phyloP scores from a whole-genome alignment of 2,329 filamentous ascomycete species.

The Fusarium marasasianum region DNA sequence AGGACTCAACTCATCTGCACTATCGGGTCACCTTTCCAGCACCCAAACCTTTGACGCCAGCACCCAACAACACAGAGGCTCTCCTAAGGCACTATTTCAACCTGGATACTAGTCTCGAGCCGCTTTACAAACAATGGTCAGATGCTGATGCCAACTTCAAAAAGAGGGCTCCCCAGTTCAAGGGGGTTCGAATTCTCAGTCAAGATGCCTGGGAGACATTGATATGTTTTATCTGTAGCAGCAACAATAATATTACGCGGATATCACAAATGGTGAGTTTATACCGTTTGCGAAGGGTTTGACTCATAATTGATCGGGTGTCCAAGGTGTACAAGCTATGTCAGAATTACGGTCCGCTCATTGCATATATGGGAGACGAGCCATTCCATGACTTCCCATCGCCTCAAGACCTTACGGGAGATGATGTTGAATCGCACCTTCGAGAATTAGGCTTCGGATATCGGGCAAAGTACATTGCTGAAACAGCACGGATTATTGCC shows the following conservation, averaged over 20 bases:
- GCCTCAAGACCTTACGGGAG: constrained; percentile 75
- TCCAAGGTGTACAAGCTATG: constrained; percentile 86
- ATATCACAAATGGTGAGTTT: constrained; percentile 88
- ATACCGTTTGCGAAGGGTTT: not conserved
- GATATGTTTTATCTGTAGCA: constrained; percentile 96
- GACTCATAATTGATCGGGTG: not conserved
- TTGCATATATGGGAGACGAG: constrained; percentile 75
- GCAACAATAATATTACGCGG: constrained; percentile 96
- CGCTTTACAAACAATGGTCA: constrained; percentile 89
- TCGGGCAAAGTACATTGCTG: constrained; percentile 88
- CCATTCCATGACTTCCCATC: constrained; percentile 88
- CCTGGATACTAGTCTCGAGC: constrained; percentile 76
- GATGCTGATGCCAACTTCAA: constrained; percentile 86
- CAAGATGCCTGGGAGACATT: constrained; percentile 97
- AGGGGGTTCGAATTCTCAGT: constrained; percentile 88
- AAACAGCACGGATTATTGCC: constrained; percentile 81
- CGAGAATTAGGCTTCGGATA: constrained; percentile 92
- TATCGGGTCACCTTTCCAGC: constrained; percentile 76
- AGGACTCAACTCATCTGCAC: constrained; percentile 81
- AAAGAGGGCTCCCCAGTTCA: constrained; percentile 85
- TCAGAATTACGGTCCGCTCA: constrained; percentile 79
- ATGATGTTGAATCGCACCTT: constrained; percentile 81
- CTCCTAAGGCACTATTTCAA: constrained; percentile 90
- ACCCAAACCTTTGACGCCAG: constrained; percentile 17
- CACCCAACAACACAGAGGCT: constrained; percentile 72